Evolutionary conservation across 352 stramenopile genomes (phyloP).

Genomic region (Pythium oligandrum): DNA sequence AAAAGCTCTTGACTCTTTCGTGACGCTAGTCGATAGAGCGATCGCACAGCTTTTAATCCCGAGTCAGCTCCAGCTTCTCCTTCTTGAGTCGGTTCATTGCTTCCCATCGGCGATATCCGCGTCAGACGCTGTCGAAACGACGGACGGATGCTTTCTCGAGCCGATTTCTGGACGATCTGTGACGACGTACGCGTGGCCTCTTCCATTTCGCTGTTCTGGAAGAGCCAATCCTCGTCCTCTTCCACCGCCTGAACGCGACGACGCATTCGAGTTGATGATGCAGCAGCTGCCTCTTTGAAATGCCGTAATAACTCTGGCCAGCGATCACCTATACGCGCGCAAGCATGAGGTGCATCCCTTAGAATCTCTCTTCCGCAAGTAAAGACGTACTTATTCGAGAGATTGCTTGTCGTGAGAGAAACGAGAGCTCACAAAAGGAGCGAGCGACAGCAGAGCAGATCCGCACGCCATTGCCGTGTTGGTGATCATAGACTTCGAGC

Average conservation of each 20-base stretch:
- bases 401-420: constrained; percentile 72
- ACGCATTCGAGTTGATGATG: constrained; percentile 39
- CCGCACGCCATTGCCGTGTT: constrained; percentile 78
- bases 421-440: constrained; percentile 75
- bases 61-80: too few relatives aligned
- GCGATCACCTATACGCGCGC: constrained; percentile 29
- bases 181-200: neutral
- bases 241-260: constrained; percentile 34
- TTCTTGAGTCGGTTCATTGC: too few relatives aligned
- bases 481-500: constrained; percentile 78
- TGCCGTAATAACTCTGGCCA: constrained; percentile 72
- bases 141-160: too few relatives aligned
- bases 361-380: too few relatives aligned
- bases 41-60: too few relatives aligned
- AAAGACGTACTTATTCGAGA: constrained; percentile 57
- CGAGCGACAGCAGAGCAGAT: constrained; percentile 77
- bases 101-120: neutral
- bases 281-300: constrained; percentile 43
- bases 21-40: too few relatives aligned
- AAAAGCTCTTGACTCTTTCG: neutral
- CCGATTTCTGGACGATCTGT: neutral
- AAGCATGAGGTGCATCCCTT: too few relatives aligned
- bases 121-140: too few relatives aligned
- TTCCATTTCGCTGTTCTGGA: neutral
- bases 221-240: constrained; percentile 5